phyloP scores from a whole-genome alignment of 352 stramenopile species.

The Pilasporangium apinafurcum region DNA sequence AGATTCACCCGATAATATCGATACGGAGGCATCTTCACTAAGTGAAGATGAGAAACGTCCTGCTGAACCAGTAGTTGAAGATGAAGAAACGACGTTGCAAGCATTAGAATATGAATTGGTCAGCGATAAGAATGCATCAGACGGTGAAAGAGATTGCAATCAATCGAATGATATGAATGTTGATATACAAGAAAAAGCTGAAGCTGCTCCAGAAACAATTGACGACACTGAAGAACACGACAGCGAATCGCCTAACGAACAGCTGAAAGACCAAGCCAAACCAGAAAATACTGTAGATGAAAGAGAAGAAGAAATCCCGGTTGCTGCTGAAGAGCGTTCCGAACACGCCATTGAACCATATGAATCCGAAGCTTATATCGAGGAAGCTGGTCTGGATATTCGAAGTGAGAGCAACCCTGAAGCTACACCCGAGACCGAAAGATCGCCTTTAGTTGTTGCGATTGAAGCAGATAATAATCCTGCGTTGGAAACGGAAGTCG shows the following conservation, averaged over 20 bases:
- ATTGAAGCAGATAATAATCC: constrained; percentile 3
- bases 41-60: constrained; percentile 4
- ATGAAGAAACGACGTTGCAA: constrained; percentile 4
- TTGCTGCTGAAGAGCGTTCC: no score
- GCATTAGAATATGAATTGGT: constrained; percentile 6
- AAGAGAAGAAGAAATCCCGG: no score
- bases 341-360: no score
- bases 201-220: no score
- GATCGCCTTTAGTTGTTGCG: constrained; percentile 8
- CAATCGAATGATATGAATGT: not conserved
- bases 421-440: not conserved
- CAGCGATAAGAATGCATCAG: not conserved
- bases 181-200: no score
- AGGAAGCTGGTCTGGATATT: no score
- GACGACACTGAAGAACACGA: not conserved
- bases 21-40: constrained; percentile 1
- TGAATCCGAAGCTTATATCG: no score
- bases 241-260: no score
- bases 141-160: not conserved
- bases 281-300: no score
- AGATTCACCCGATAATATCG: not conserved
- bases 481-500: constrained; percentile 2
- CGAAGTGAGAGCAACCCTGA: no score
- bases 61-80: constrained; percentile 7
- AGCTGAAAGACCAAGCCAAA: no score